Evolutionary conservation across 306 rosid genomes (phyloP).

Genomic region (Fragaria ananassa): DNA sequence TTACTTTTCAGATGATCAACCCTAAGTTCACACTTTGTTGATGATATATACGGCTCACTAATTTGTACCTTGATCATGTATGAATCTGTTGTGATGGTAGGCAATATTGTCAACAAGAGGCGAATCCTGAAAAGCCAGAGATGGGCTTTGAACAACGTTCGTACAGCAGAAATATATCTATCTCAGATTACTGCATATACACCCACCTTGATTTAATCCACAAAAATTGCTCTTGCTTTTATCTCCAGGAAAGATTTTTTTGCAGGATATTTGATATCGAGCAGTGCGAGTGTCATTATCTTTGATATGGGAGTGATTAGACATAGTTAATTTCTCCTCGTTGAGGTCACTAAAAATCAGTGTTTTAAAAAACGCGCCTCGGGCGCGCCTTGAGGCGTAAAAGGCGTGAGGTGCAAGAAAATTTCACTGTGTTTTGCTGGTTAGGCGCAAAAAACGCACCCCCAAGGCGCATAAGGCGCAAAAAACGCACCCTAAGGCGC

Average conservation of each 20-base stretch:
- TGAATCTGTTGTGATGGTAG: neutral
- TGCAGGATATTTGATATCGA: neutral
- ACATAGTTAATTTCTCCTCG: constrained; percentile 29
- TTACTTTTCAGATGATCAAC: neutral
- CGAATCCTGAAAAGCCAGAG: constrained; percentile 28
- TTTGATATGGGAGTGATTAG: constrained; percentile 39
- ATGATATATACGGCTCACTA: neutral
- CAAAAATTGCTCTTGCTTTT: neutral
- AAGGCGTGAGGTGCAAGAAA: no score
- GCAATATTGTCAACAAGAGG: neutral
- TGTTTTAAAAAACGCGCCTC: no score
- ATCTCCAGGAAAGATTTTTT: neutral
- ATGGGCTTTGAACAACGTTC: neutral
- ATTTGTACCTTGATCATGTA: neutral
- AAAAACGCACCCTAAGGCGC: no score
- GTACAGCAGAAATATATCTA: neutral
- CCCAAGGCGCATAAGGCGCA: no score
- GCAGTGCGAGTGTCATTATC: constrained; percentile 63
- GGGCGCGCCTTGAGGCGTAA: no score
- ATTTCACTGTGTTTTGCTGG: no score
- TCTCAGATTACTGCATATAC: neutral
- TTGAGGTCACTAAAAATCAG: constrained; percentile 39
- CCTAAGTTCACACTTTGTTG: neutral
- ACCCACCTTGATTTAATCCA: constrained; percentile 1
- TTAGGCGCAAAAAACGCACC: no score